These are phyloP conservation scores for Paradendryphiella salina DNA, from an alignment of 2,329 filamentous ascomycete species.

Conservation along the genomic window DNA sequence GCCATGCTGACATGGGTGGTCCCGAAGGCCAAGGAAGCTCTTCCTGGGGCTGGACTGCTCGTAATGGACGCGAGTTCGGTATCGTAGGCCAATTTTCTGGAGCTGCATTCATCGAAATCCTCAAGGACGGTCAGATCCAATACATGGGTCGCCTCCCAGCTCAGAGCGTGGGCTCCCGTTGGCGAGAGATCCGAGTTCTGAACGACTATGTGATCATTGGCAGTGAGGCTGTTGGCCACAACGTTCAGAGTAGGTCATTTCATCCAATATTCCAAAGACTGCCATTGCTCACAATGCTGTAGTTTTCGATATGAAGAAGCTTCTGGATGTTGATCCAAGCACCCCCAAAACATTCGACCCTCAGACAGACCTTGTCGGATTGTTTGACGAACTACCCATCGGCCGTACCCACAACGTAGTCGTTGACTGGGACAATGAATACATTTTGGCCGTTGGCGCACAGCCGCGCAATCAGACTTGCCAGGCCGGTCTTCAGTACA, in stretches of 20 bases:
- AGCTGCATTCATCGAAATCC: conserved; percentile 58
- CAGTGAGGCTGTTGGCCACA: conserved; percentile 54
- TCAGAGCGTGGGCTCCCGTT: conserved; percentile 51
- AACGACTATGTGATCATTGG: conserved; percentile 52
- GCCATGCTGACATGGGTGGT: conserved; percentile 58
- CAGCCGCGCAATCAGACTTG: conserved; percentile 48
- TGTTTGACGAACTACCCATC: conserved; percentile 32
- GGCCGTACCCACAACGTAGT: conserved; percentile 48
- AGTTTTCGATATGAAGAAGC: conserved; percentile 53
- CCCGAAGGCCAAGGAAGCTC: conserved; percentile 46
- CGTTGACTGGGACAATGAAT: conserved; percentile 43
- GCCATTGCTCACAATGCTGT: conserved; percentile 26
- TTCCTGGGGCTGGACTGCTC: conserved; percentile 59
- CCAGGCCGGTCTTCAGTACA: conserved; percentile 59
- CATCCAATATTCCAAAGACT: conserved; percentile 56
- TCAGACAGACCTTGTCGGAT: conserved; percentile 33
- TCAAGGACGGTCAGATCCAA: conserved; percentile 53
- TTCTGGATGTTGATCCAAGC: conserved; percentile 37
- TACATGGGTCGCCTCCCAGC: conserved; percentile 57
- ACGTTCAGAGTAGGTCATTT: conserved; percentile 56
- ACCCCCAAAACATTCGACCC: conserved; percentile 39
- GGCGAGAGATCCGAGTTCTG: conserved; percentile 56
- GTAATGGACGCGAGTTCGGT: conserved; percentile 57
- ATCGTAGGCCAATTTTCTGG: conserved; percentile 59
- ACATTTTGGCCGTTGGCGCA: conserved; percentile 40